A percentile compares a stretch with the other conserved stretches of the same genome.
Conservation (phyloP, 176 grass and related monocot species). For the Eragrostis nindensis region DNA sequence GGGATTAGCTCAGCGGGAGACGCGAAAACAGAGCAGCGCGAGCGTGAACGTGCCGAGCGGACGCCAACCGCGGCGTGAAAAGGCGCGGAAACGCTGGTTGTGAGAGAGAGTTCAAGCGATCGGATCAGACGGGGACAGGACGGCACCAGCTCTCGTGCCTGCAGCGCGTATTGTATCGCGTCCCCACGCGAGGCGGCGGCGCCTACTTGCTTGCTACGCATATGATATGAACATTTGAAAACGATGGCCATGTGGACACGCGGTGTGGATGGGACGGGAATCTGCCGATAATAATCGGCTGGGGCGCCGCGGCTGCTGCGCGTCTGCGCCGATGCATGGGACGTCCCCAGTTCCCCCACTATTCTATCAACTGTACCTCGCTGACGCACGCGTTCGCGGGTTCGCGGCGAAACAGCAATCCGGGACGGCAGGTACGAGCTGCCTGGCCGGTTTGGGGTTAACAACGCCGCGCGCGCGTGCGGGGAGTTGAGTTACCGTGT, state of each 20-base stretch:
- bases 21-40: too few relatives aligned
- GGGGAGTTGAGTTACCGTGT: background rate
- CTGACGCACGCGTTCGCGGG: too few relatives aligned
- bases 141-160: background rate
- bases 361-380: background rate
- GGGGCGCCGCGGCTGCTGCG: background rate
- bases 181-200: background rate
- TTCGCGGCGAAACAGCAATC: too few relatives aligned
- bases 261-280: constrained; percentile 24
- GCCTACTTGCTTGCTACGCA: background rate
- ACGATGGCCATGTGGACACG: constrained; percentile 38
- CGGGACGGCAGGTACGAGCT: too few relatives aligned
- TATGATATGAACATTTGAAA: constrained; percentile 41
- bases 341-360: background rate
- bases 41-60: too few relatives aligned
- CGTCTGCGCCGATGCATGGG: too few relatives aligned
- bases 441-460: background rate
- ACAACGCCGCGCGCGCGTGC: too few relatives aligned
- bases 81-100: background rate
- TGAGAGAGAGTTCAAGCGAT: background rate
- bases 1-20: background rate
- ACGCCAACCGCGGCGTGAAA: background rate
- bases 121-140: background rate
- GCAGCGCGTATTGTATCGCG: background rate
- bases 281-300: background rate